Conservation (phyloP, 2,329 filamentous ascomycete species). For the Stenocarpella maydis region DNA sequence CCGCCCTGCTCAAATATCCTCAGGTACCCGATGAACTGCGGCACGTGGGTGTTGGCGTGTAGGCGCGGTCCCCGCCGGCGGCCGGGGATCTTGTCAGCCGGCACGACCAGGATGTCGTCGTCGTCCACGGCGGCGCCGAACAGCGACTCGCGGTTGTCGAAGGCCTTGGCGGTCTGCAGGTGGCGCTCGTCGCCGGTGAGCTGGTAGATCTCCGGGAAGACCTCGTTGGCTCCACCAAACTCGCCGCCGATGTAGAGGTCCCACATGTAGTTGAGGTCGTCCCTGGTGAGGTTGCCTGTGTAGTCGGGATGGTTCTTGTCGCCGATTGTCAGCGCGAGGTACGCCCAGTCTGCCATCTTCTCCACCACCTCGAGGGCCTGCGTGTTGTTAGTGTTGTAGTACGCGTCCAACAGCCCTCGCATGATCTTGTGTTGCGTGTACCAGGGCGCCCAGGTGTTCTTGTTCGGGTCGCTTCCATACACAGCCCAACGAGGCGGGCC, state of each 20-base stretch:
- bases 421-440: constrained; percentile 48
- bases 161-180: constrained; percentile 43
- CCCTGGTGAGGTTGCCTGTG: constrained; percentile 43
- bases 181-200: constrained; percentile 43
- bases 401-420: constrained; percentile 45
- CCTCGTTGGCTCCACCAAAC: constrained; percentile 45
- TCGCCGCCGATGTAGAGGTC: constrained; percentile 46
- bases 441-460: constrained; percentile 46
- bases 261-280: constrained; percentile 48
- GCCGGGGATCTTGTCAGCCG: constrained; percentile 41
- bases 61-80: constrained; percentile 42
- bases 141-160: constrained; percentile 45
- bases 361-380: constrained; percentile 42
- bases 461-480: constrained; percentile 41
- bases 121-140: constrained; percentile 44
- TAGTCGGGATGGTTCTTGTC: constrained; percentile 46
- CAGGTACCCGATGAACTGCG: constrained; percentile 45
- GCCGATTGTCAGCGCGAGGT: constrained; percentile 45
- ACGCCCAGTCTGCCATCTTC: constrained; percentile 46
- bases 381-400: constrained; percentile 46
- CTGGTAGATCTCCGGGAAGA: constrained; percentile 45
- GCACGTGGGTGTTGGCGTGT: constrained; percentile 45
- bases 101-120: constrained; percentile 43
- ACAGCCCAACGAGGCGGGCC: constrained; percentile 46
- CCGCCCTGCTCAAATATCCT: constrained; percentile 44